A percentile compares a stretch with the other conserved stretches of the same genome.
Evolutionary conservation across 805 yeast species (phyloP).

Genomic region (Sugiyamaella smithiae): DNA sequence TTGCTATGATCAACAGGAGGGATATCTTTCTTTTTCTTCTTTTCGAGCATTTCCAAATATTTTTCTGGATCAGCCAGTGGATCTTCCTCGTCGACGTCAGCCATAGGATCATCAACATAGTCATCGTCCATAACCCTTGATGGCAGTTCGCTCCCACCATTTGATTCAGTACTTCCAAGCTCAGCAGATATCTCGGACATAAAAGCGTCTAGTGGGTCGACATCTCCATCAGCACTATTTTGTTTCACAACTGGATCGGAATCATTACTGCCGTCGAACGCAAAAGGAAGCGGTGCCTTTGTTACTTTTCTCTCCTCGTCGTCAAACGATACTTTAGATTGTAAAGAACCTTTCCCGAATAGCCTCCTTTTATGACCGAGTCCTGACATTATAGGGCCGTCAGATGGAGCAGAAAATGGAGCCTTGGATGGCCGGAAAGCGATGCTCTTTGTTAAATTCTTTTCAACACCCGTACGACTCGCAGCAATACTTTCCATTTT

Average conservation of each 20-base stretch:
- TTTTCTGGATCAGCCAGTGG: slow-evolving; percentile 34
- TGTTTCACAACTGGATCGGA: not conserved
- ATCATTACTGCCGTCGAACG: slow-evolving; percentile 1
- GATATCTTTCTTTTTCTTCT: slow-evolving; percentile 50
- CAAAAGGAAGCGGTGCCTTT: not conserved
- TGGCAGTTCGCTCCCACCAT: slow-evolving; percentile 6
- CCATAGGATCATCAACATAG: slow-evolving; percentile 20
- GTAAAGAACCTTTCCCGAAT: not conserved
- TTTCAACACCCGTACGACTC: not conserved
- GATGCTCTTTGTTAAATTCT: slow-evolving; percentile 3
- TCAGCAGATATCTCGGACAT: slow-evolving; percentile 35
- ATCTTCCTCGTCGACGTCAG: slow-evolving; percentile 30
- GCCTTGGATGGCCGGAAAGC: not conserved
- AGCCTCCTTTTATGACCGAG: slow-evolving; percentile 2
- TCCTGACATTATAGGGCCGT: slow-evolving; percentile 8
- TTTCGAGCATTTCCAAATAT: slow-evolving; percentile 30
- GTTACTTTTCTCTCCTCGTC: slow-evolving; percentile 6
- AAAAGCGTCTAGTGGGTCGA: slow-evolving; percentile 48
- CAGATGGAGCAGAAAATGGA: not conserved
- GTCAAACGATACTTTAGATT: slow-evolving; percentile 4
- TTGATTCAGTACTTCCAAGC: not conserved
- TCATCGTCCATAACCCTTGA: slow-evolving; percentile 19
- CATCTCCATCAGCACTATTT: slow-evolving; percentile 29
- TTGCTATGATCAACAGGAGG: slow-evolving; percentile 46
- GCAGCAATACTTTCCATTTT: not conserved